Base-by-base conservation (phyloP, 345 rosid species). In the Eucalyptus globulus region DNA sequence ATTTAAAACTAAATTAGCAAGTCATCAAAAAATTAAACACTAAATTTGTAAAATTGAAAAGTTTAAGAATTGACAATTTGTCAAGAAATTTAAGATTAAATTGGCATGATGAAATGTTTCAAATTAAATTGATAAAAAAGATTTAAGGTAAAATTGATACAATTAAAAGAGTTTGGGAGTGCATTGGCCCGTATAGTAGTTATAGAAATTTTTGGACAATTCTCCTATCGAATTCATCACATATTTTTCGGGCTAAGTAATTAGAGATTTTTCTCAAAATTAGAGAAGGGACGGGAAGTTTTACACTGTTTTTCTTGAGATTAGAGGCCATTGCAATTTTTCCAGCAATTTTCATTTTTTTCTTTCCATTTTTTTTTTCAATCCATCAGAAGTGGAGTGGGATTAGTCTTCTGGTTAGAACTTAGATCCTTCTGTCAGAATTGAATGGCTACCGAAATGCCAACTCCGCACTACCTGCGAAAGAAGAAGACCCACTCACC, bases 151-250 rank as follows among this genome's bases (percentile, higher is more conserved):
- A 65, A 65, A 65, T 14, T 0, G 3, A 8, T 31, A 65, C 2
- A n/a, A n/a, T 65, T n/a, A 31, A 14, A 65, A 65, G 4, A 21
- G 6, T n/a, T 8, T 14, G 10, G 9, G 21, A 67, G 9, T 9
- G 10, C 16, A n/a, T 67, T 31, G 11, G 22, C 6, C 8, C 0
- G 0, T 15, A 0, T 6, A 16, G 8, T 17, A 3, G 11, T 2
- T 31, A 9, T 4, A 31, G 22, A n/a, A 31, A 1, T 67, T n/a
- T 29, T 67, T 67, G 43, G 1, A 67, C 22, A 3, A 67, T 31
- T 67, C 21, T 67, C 10, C 6, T 10, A 1, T 37, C 14, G 21
- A 10, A 72, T 37, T 76, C 8, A 76, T 11, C 15, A 37, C 22
- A 21, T 76, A 21, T 40, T 37, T 72, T 76, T 40, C 0, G 0